Conservation (phyloP, 768 basidiomycete species). For the Amanita rubescens region DNA sequence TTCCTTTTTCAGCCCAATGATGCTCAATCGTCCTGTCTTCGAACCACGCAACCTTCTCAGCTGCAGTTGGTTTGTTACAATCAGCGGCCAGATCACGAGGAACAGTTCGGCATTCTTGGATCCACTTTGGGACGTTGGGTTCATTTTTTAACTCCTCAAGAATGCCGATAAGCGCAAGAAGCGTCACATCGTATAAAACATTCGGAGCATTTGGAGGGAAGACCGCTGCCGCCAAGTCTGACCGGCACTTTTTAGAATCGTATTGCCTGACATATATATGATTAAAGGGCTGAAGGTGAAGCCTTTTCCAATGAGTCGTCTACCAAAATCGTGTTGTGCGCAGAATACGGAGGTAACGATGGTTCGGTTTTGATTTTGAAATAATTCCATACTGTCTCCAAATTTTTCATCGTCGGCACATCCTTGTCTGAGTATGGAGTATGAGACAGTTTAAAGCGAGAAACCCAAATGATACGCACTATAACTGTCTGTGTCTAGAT, state of each 20-base stretch:
- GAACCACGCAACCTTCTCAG: too few species aligned
- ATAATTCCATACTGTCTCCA: slow-evolving; percentile 57
- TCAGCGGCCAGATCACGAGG: not conserved
- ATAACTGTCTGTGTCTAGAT: not conserved
- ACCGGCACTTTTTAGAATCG: slow-evolving; percentile 30
- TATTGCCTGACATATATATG: slow-evolving; percentile 76
- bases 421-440: not conserved
- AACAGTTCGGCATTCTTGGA: slow-evolving; percentile 19
- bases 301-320: slow-evolving; percentile 53
- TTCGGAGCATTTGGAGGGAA: not conserved
- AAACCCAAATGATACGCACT: not conserved
- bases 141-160: slow-evolving; percentile 51
- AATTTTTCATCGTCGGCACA: slow-evolving; percentile 50
- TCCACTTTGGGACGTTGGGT: slow-evolving; percentile 62
- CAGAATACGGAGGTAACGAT: slow-evolving; percentile 28
- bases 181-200: slow-evolving; percentile 37
- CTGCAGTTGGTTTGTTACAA: not conserved
- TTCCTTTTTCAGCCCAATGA: not conserved
- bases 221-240: slow-evolving; percentile 14
- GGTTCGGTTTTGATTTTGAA: slow-evolving; percentile 20
- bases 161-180: slow-evolving; percentile 62
- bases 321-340: slow-evolving; percentile 38
- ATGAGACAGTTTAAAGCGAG: too few species aligned
- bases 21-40: not conserved
- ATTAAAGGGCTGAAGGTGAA: slow-evolving; percentile 71